Evolutionary conservation across 208 protist genomes (phyloP), one percentile per base, ranked within the genome.

Genomic region (Trypanosomatidae sp.): DNA sequence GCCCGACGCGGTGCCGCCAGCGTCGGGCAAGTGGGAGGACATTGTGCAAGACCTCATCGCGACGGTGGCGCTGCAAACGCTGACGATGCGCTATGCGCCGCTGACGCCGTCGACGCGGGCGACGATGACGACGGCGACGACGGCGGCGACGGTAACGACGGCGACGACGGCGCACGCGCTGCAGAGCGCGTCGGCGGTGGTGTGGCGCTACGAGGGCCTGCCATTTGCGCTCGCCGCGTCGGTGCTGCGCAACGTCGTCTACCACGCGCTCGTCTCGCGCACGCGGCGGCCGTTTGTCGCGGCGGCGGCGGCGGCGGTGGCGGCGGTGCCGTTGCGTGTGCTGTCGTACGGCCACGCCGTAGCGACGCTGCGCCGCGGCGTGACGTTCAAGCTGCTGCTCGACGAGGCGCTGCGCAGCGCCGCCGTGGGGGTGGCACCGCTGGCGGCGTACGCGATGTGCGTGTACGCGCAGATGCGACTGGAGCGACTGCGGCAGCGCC

Each of bases 311-410:
- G 55, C 63, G 18, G 53, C 72, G 5, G 37, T 79, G 21, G 39
- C 51, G n/a, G 48, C 57, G 21, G 28, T 72, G 4, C 81, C 81
- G 8, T 52, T 90, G 15, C 72, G 76, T 10, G 52, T 90, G 30
- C 51, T 77, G 50, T 56, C 67, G 22, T 81, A 82, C 52, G 75
- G 75, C 18, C 69, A n/a, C n/a, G n/a, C n/a, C n/a, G n/a, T n/a
- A n/a, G n/a, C n/a, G n/a, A n/a, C n/a, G n/a, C n/a, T n/a, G n/a
- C n/a, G n/a, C n/a, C n/a, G n/a, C n/a, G n/a, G n/a, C n/a, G n/a
- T n/a, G n/a, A n/a, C n/a, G n/a, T n/a, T n/a, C n/a, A n/a, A n/a
- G n/a, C n/a, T n/a, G n/a, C n/a, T n/a, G n/a, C n/a, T n/a, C n/a
- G 66, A 83, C 38, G 73, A 86, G 53, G 62, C 57, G 6, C 51